These are phyloP conservation scores for Davidsoniella eucalypti DNA, from an alignment of 2,329 filamentous ascomycete genomes.

Conservation along the genomic window DNA sequence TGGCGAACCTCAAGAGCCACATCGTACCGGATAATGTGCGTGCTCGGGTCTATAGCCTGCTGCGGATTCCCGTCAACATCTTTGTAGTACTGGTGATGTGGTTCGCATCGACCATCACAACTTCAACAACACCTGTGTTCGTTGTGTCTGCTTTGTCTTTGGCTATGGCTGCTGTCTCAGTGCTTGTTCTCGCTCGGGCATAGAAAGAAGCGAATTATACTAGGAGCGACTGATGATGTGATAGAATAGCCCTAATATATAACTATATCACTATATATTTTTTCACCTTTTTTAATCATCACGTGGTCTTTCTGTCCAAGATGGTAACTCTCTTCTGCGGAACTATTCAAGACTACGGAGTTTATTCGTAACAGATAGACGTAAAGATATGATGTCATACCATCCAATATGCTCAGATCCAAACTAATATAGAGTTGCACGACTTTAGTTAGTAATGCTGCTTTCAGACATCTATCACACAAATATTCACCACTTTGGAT, in stretches of 20 bases:
- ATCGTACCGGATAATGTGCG: conserved; percentile 35
- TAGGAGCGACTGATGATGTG: background rate
- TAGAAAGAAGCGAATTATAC: background rate
- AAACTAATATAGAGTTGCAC: too few species aligned
- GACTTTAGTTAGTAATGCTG: too few species aligned
- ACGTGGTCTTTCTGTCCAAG: too few species aligned
- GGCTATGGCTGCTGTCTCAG: conserved; percentile 17
- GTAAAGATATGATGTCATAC: too few species aligned
- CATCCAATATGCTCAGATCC: too few species aligned
- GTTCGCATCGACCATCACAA: conserved; percentile 19
- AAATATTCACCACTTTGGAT: too few species aligned
- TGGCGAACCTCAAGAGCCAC: conserved; percentile 34
- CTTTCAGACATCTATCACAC: too few species aligned
- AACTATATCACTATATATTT: too few species aligned
- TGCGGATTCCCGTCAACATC: conserved; percentile 40
- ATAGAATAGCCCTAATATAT: background rate
- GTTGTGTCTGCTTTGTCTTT: conserved; percentile 19
- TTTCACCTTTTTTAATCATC: too few species aligned
- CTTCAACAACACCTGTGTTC: conserved; percentile 18
- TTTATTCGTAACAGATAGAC: too few species aligned
- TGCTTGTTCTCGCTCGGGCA: conserved; percentile 12
- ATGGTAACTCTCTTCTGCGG: too few species aligned
- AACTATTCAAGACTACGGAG: too few species aligned
- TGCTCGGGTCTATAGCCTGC: conserved; percentile 35
- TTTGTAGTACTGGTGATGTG: conserved; percentile 35